Conservation (phyloP, 2,329 filamentous ascomycete genomes). For the Colletotrichum lupini region DNA sequence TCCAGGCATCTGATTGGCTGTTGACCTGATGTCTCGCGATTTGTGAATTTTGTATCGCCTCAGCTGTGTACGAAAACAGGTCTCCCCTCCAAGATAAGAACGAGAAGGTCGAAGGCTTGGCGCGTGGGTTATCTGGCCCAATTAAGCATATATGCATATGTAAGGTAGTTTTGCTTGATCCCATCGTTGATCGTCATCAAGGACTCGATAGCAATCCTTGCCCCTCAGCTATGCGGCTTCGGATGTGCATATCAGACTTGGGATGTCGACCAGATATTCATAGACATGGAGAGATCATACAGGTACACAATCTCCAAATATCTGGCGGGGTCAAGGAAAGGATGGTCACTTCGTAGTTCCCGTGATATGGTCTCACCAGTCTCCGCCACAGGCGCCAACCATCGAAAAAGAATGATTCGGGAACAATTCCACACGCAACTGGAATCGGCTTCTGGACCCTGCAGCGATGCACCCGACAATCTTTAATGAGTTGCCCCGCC, state of each 20-base stretch:
- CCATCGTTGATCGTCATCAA: neutral
- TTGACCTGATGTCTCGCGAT: neutral
- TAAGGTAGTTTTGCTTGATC: neutral
- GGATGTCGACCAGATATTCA: neutral
- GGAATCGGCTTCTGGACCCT: conserved; percentile 26
- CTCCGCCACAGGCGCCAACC: neutral
- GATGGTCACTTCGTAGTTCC: neutral
- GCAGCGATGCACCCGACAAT: conserved; percentile 4
- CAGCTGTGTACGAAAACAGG: neutral
- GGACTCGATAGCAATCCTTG: neutral
- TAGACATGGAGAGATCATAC: neutral
- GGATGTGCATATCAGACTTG: neutral
- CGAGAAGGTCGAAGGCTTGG: neutral
- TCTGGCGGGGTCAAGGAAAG: no score
- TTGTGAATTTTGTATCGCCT: neutral
- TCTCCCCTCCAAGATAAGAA: neutral
- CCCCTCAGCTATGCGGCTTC: neutral
- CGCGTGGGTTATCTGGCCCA: neutral
- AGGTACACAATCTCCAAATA: no score
- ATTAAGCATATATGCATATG: neutral
- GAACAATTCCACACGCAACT: neutral
- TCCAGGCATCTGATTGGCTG: conserved; percentile 34
- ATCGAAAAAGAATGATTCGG: neutral
- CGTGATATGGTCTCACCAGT: neutral
- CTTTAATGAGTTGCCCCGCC: neutral